phyloP scores from a whole-genome alignment of 441 rosid species.

The Sinapis alba region DNA sequence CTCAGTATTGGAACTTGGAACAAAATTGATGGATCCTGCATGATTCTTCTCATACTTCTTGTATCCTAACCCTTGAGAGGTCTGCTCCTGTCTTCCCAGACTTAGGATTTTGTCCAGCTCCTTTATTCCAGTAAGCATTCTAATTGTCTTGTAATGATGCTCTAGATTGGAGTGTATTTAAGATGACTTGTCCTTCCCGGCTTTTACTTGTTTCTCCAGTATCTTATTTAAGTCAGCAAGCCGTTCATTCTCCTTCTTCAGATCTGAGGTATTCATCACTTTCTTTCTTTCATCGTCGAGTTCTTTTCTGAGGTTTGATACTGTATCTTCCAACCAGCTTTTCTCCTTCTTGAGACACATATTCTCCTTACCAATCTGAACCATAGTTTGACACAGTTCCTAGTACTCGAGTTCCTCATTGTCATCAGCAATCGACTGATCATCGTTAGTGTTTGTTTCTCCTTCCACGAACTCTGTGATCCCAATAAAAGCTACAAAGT shows the following conservation, averaged over 20 bases:
- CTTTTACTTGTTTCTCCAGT: neutral
- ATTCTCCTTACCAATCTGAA: neutral
- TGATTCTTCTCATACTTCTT: neutral
- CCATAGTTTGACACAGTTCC: neutral
- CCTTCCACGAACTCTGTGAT: neutral
- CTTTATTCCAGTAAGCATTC: neutral
- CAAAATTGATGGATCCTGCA: neutral
- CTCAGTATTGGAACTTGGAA: neutral
- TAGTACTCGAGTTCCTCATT: neutral
- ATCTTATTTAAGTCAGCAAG: neutral
- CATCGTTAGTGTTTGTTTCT: neutral
- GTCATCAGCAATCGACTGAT: neutral
- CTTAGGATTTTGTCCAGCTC: neutral
- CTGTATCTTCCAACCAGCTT: neutral
- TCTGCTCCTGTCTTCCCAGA: neutral
- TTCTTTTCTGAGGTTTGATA: neutral
- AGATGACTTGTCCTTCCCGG: neutral
- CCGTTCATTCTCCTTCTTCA: neutral
- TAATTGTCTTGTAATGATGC: neutral
- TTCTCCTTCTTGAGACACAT: neutral
- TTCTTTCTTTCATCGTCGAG: neutral
- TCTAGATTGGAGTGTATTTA: neutral
- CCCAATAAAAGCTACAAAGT: neutral
- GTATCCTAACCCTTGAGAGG: neutral
- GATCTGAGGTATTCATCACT: neutral